These are phyloP conservation scores for Holtermanniella nyarrowii DNA, from an alignment of 768 basidiomycete species.

Conservation along the genomic window DNA sequence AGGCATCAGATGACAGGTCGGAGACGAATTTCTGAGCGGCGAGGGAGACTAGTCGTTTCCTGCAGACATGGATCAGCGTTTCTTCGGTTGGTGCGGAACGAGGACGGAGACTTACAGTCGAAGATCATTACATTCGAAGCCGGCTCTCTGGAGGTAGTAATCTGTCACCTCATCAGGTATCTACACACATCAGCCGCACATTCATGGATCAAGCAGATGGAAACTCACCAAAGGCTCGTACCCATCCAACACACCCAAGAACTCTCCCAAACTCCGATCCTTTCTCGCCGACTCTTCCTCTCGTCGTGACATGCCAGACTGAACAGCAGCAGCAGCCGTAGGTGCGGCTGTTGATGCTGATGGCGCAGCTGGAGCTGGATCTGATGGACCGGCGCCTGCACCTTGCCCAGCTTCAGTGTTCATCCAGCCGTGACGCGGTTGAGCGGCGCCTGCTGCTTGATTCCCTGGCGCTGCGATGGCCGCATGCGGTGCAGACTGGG, in stretches of 20 bases:
- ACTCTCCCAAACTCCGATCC: slow-evolving; percentile 82
- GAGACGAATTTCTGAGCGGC: slow-evolving; percentile 97
- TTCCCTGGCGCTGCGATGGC: background rate
- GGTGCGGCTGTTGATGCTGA: background rate
- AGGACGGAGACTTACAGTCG: slow-evolving; percentile 55
- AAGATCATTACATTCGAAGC: slow-evolving; percentile 90
- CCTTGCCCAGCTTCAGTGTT: too few species aligned
- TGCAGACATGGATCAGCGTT: slow-evolving; percentile 35
- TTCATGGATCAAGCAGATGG: background rate
- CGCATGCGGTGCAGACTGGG: background rate
- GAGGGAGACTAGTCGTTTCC: slow-evolving; percentile 85
- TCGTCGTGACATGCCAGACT: background rate
- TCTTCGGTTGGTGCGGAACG: background rate
- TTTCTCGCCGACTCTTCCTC: slow-evolving; percentile 52
- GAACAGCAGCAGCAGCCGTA: background rate
- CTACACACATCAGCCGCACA: slow-evolving; percentile 42
- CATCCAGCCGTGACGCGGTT: background rate
- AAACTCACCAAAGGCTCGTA: slow-evolving; percentile 78
- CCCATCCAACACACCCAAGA: slow-evolving; percentile 90
- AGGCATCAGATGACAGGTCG: slow-evolving; percentile 92
- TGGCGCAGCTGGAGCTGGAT: background rate
- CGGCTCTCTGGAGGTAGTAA: slow-evolving; percentile 89
- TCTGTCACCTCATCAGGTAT: slow-evolving; percentile 97
- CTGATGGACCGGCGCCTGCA: too few species aligned
- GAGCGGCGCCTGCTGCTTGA: too few species aligned